Base-by-base conservation (phyloP, 441 rosid genomes). In the Raphanus hybrid region DNA sequence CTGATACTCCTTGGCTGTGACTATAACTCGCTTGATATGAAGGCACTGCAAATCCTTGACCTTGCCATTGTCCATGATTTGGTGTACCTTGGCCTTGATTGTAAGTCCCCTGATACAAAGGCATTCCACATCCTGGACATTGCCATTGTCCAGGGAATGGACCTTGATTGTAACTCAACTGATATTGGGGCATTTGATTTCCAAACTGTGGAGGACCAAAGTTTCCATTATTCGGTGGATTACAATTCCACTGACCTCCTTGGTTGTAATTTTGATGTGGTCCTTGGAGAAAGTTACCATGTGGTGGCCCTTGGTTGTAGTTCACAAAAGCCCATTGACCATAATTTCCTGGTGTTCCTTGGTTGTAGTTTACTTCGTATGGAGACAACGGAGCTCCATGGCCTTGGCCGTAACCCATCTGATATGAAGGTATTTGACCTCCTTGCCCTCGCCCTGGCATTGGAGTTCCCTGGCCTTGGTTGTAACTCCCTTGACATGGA, bases 331-430 rank as follows among this genome's bases (percentile, higher is more conserved):
- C 68, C 78, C 82, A 75, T 65, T 74, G 73, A 45, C 67, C 74
- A 69, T 74, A 39, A 5, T 9, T 73, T 16, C 18, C 16, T 61
- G 67, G 61, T 67, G 55, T 27, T 64, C 81, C 81, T 80, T 55
- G 78, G 59, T 37, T 84, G 79, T 74, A 66, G 43, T 45, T 62
- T n/a, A 77, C 84, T 75, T 81, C 84, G 65, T 81, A 62, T 12
- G 73, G 45, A 66, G 72, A 73, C n/a, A 77, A 57, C 1, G 6
- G 57, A 14, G 73, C 48, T 59, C 74, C 78, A 2, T 50, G 60
- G 2, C 75, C 80, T 73, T 76, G 82, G 67, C 39, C 39, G 32
- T 71, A 58, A 50, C 72, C 64, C 45, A 69, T 60, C 81, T 79
- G 81, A 72, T 66, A 14, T 4, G 69, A 73, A 77, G 84, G 79